phyloP scores from a whole-genome alignment of 495 filamentous ascomycete genomes.

The Penicillium fimorum region DNA sequence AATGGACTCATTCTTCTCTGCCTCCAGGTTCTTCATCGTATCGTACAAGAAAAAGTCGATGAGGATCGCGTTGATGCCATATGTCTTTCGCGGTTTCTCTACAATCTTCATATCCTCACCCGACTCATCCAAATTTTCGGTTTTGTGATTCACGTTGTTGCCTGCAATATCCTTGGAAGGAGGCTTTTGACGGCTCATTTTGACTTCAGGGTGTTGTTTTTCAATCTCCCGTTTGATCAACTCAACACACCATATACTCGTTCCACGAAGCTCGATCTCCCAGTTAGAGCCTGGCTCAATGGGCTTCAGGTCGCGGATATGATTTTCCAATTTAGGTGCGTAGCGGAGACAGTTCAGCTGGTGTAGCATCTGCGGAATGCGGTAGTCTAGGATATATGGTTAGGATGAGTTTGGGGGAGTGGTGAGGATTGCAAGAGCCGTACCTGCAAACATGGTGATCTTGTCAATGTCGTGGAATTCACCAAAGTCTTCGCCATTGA shows the following conservation, averaged over 20 bases:
- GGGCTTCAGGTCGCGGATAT: constrained; percentile 59
- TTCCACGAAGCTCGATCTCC: constrained; percentile 86
- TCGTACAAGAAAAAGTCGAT: constrained; percentile 98
- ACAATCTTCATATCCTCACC: constrained; percentile 18
- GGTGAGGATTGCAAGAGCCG: constrained; percentile 4
- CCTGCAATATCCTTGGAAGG: constrained; percentile 3
- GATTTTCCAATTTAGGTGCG: constrained; percentile 70
- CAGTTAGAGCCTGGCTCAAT: constrained; percentile 72
- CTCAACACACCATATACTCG: constrained; percentile 93
- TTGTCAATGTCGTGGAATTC: constrained; percentile 88
- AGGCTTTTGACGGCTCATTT: constrained; percentile 17
- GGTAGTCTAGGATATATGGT: constrained; percentile 63
- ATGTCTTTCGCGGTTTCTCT: constrained; percentile 21
- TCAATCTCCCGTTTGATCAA: constrained; percentile 82
- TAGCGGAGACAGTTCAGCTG: constrained; percentile 79
- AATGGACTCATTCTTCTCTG: constrained; percentile 55
- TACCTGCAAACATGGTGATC: constrained; percentile 94
- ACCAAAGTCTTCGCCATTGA: constrained; percentile 75
- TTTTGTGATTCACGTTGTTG: constrained; percentile 4
- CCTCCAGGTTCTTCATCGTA: constrained; percentile 79
- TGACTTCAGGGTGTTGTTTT: constrained; percentile 62
- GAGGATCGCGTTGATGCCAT: constrained; percentile 76
- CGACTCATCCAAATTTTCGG: constrained; percentile 6
- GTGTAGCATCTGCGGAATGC: constrained; percentile 91
- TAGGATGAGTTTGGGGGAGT: not conserved